phyloP scores from a whole-genome alignment of 2,329 filamentous ascomycete genomes.

The Arthroderma sp. region DNA sequence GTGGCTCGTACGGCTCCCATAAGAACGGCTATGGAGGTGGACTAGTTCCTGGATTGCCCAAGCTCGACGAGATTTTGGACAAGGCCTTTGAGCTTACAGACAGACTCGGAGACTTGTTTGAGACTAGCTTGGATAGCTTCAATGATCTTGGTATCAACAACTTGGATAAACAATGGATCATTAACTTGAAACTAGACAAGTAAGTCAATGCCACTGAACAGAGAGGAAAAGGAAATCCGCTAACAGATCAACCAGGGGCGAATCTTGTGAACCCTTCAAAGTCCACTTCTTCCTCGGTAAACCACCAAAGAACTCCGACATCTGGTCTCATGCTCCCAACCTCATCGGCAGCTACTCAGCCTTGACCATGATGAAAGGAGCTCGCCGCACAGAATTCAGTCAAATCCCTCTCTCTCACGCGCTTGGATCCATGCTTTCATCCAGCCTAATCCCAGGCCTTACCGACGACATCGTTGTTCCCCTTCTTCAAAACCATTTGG shows the following conservation, averaged over 20 bases:
- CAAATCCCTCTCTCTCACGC: constrained; percentile 12
- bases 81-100: constrained; percentile 9
- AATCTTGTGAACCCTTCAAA: constrained; percentile 47
- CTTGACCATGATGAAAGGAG: constrained; percentile 22
- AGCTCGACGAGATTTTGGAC: constrained; percentile 7
- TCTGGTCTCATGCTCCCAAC: constrained; percentile 42
- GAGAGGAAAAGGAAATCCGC: not conserved
- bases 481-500: constrained; percentile 9
- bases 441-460: constrained; percentile 8
- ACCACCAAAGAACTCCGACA: constrained; percentile 29
- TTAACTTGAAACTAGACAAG: constrained; percentile 45
- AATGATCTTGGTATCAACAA: constrained; percentile 17
- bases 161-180: constrained; percentile 45
- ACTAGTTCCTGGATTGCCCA: constrained; percentile 16
- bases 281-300: constrained; percentile 57
- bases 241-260: constrained; percentile 25
- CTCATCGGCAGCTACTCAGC: constrained; percentile 50
- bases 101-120: constrained; percentile 8
- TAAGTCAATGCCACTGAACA: constrained; percentile 3
- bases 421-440: constrained; percentile 8
- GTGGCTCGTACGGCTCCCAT: too few species aligned
- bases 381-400: not conserved
- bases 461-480: constrained; percentile 9
- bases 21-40: not conserved
- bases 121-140: constrained; percentile 10